phyloP scores from a whole-genome alignment of 306 rosid genomes.

The Vachellia pachyceras region DNA sequence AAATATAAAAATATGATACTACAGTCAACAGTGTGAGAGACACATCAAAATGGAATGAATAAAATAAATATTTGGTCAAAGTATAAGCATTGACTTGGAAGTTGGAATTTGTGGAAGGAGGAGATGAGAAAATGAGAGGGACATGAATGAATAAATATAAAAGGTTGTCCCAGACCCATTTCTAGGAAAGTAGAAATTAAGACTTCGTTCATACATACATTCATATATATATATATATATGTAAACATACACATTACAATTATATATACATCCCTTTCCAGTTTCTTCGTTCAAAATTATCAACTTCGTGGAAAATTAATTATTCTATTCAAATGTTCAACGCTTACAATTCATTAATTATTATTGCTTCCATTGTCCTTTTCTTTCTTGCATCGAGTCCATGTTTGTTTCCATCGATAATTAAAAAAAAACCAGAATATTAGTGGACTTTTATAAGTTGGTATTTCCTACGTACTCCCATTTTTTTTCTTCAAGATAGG shows the following conservation, averaged over 20 bases:
- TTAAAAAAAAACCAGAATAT: neutral
- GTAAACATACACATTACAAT: too few species aligned
- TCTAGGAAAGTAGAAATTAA: neutral
- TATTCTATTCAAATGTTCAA: neutral
- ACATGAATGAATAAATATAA: too few species aligned
- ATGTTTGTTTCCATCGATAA: neutral
- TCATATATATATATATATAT: too few species aligned
- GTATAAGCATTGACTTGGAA: conserved; percentile 33
- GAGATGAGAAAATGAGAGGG: too few species aligned
- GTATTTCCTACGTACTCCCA: neutral
- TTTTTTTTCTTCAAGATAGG: neutral
- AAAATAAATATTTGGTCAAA: conserved; percentile 10
- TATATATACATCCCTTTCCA: neutral
- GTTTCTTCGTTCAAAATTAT: neutral
- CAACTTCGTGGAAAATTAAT: neutral
- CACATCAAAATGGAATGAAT: neutral
- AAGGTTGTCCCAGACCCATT: neutral
- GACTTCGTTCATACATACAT: too few species aligned
- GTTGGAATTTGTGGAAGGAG: neutral
- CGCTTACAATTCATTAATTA: neutral
- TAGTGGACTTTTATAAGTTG: neutral
- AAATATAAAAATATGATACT: neutral
- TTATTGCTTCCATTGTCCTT: neutral
- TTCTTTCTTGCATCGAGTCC: neutral
- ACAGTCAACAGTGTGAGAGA: too few species aligned